These are phyloP conservation scores for Coemansia furcata DNA, from an alignment of 192 early-diverging fungal genomes.

Conservation along the genomic window DNA sequence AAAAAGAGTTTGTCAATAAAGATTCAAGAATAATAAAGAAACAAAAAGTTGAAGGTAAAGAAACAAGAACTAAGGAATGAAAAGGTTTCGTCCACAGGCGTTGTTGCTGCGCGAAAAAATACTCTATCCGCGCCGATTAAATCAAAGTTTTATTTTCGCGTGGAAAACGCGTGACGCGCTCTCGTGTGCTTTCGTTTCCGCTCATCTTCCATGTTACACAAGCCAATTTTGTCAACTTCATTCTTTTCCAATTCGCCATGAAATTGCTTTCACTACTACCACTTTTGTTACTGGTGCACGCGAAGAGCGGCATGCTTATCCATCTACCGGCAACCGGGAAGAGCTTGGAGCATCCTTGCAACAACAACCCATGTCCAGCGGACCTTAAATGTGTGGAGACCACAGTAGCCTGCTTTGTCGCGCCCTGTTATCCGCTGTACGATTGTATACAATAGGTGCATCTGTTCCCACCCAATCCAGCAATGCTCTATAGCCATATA, in stretches of 20 bases:
- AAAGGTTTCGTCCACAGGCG: not conserved
- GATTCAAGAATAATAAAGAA: no score
- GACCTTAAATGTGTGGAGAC: slow-evolving; percentile 6
- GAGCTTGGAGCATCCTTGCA: slow-evolving; percentile 9
- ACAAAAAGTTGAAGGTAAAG: not conserved
- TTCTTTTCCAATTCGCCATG: not conserved
- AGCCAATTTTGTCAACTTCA: not conserved
- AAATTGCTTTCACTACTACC: not conserved
- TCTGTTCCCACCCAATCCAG: not conserved
- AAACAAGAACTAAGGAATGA: not conserved
- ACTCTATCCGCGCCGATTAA: not conserved
- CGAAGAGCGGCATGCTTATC: slow-evolving; percentile 9
- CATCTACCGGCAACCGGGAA: slow-evolving; percentile 6
- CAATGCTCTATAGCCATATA: not conserved
- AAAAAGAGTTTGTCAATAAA: not conserved
- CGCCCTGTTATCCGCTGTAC: slow-evolving; percentile 18
- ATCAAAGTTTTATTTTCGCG: not conserved
- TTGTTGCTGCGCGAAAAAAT: not conserved
- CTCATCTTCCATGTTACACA: not conserved
- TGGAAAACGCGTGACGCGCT: not conserved
- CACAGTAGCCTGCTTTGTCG: slow-evolving; percentile 16
- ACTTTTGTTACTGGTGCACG: not conserved
- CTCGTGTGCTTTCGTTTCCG: not conserved
- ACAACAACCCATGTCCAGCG: slow-evolving; percentile 5
- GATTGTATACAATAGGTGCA: slow-evolving; percentile 1